phyloP scores from a whole-genome alignment of 805 yeast genomes.

The Candida hispaniensis region DNA sequence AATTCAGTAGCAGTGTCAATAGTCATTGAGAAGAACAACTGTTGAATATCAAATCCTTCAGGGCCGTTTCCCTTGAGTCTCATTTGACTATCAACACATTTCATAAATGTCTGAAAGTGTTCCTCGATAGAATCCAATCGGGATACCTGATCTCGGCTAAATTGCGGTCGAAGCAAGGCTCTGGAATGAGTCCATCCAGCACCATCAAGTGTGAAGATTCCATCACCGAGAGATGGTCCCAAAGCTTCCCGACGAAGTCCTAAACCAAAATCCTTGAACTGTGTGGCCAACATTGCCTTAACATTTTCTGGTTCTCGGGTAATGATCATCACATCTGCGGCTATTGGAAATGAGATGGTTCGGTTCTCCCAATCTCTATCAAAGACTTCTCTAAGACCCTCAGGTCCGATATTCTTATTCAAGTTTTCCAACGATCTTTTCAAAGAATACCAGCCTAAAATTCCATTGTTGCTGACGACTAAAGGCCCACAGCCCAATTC shows the following conservation, averaged over 20 bases:
- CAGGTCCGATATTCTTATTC: constrained; percentile 8
- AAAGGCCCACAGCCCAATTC: constrained; percentile 1
- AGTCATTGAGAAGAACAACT: constrained; percentile 26
- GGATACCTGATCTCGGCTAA: constrained; percentile 27
- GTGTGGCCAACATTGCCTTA: constrained; percentile 27
- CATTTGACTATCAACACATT: constrained; percentile 12
- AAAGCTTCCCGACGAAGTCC: constrained; percentile 25
- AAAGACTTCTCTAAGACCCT: too few species aligned
- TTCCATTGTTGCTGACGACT: constrained; percentile 5
- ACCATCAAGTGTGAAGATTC: constrained; percentile 31
- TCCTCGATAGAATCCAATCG: constrained; percentile 22
- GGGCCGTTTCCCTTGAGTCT: constrained; percentile 13
- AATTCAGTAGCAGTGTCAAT: constrained; percentile 31
- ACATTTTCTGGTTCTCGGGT: constrained; percentile 29
- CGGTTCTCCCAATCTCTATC: too few species aligned
- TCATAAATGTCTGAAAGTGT: constrained; percentile 22
- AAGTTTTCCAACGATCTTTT: constrained; percentile 2
- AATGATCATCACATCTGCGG: constrained; percentile 16
- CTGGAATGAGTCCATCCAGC: constrained; percentile 31
- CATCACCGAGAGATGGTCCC: constrained; percentile 28
- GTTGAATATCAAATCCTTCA: constrained; percentile 24
- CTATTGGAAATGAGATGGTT: too few species aligned
- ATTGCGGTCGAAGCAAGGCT: constrained; percentile 30
- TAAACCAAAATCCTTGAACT: constrained; percentile 26
- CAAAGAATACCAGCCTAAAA: constrained; percentile 10